Conservation (phyloP, 495 filamentous ascomycete species). For the Penicillium psychrofluorescens region DNA sequence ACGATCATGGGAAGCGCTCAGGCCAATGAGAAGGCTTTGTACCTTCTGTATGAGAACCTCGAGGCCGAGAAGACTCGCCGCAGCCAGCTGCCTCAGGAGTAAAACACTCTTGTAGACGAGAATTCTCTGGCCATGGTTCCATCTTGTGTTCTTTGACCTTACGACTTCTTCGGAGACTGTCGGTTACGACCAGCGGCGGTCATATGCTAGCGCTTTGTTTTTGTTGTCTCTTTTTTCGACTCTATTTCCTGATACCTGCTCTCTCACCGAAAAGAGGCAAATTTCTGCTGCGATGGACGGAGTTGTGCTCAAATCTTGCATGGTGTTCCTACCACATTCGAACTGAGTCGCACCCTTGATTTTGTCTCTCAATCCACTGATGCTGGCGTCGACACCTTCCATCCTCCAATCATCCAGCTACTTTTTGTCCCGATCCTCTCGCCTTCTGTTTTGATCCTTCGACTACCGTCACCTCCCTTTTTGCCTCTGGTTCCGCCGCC, state of each 20-base stretch:
- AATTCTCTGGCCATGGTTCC: too few relatives aligned
- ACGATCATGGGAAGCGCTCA: constrained; percentile 91
- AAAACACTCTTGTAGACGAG: constrained; percentile 7
- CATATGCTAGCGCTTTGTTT: constrained; percentile 25
- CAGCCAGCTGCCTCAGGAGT: constrained; percentile 71
- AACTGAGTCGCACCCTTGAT: constrained; percentile 15
- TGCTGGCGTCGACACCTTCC: too few relatives aligned
- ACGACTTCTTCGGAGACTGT: constrained; percentile 29
- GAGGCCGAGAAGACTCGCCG: constrained; percentile 98
- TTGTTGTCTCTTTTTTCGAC: constrained; percentile 44
- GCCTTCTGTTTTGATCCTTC: background rate
- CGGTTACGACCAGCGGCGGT: constrained; percentile 30
- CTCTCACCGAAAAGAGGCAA: constrained; percentile 40
- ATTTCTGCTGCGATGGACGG: constrained; percentile 20
- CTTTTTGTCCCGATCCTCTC: background rate
- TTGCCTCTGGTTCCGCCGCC: background rate
- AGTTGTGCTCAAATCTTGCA: too few relatives aligned
- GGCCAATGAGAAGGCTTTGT: constrained; percentile 92
- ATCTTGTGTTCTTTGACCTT: constrained; percentile 22
- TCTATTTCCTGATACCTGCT: constrained; percentile 25
- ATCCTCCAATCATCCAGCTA: background rate
- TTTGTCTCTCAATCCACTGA: too few relatives aligned
- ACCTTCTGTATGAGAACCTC: constrained; percentile 95
- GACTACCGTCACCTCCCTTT: background rate
- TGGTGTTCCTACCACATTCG: background rate